Evolutionary conservation across 208 protist species (phyloP), one percentile per base, ranked within the genome.

Genomic region (Acanthamoeba triangularis): DNA sequence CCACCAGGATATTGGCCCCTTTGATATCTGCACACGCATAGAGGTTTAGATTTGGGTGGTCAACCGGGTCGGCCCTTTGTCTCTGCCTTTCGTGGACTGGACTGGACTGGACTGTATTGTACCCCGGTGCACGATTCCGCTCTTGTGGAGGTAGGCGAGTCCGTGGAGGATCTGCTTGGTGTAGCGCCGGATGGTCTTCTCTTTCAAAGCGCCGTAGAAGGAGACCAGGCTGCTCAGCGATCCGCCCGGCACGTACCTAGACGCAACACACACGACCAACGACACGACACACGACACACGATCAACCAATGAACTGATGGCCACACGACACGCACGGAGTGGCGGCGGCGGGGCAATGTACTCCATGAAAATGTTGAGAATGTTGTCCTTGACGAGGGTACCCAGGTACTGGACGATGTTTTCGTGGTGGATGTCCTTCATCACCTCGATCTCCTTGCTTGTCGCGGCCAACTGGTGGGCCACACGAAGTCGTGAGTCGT

Each of bases 1-100:
- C 88, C 63, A 98, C 90, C 14, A 98, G 65, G 16, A 99, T 96
- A 82, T 99, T 99, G 76, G 99, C 98, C 14, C 90, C 94, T 63
- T 99, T 99, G 18, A 99, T 98, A 87, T 99, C 98, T 95, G 49
- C 25, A 16, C 44, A 49, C 18, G 13, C 25, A 18, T 20, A 54
- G 3, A 59, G 7, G 69, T 25, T 10, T 14, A 92, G 61, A 3
- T 33, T 3, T 28, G 44, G 28, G 33, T 11, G 59, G 25, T 56
- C 52, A 56, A 20, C 16, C 52, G 52, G 49, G 16, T 56, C 52
- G 52, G 14, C 52, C 25, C n/a, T 33, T 44, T 56, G 2, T 33
- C 47, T 85, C 18, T 85, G n/a, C 11, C n/a, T n/a, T n/a, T n/a
- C n/a, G n/a, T n/a, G n/a, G n/a, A n/a, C n/a, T n/a, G n/a, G n/a